Conservation (phyloP, 768 basidiomycete genomes). For the Hemileccinum rubropunctum region DNA sequence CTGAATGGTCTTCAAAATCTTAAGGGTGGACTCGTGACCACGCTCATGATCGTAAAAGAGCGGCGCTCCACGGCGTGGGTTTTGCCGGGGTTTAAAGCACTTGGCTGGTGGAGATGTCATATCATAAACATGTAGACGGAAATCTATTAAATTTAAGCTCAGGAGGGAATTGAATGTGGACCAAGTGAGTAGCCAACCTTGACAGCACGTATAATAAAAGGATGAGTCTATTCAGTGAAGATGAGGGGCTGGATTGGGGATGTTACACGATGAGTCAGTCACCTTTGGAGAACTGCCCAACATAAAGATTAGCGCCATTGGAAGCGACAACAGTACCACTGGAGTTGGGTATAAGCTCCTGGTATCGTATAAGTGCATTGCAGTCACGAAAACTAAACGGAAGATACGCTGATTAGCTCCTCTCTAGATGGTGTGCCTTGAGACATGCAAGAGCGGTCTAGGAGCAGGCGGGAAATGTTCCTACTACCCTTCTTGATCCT, state of each 20-base stretch:
- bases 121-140: conserved; percentile 86
- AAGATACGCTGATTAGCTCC: conserved; percentile 52
- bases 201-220: conserved; percentile 91
- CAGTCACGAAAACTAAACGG: not conserved
- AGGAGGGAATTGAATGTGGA: not conserved
- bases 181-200: conserved; percentile 48
- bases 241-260: conserved; percentile 2
- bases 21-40: conserved; percentile 50
- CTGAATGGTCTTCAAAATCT: conserved; percentile 61
- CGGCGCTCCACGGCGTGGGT: conserved; percentile 15
- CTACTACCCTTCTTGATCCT: conserved; percentile 38
- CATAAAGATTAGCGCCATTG: conserved; percentile 74
- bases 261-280: not conserved
- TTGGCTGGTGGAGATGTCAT: conserved; percentile 49
- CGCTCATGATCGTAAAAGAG: conserved; percentile 26
- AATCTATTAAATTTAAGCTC: conserved; percentile 50
- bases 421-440: conserved; percentile 43
- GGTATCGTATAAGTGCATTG: conserved; percentile 2
- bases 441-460: conserved; percentile 38
- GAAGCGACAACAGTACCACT: conserved; percentile 77
- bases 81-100: conserved; percentile 15
- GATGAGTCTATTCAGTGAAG: conserved; percentile 59
- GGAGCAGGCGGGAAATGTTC: conserved; percentile 50
- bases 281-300: conserved; percentile 82
- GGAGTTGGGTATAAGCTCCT: conserved; percentile 78